phyloP scores from a whole-genome alignment of 352 stramenopile genomes.

The Plasmopara viticola region DNA sequence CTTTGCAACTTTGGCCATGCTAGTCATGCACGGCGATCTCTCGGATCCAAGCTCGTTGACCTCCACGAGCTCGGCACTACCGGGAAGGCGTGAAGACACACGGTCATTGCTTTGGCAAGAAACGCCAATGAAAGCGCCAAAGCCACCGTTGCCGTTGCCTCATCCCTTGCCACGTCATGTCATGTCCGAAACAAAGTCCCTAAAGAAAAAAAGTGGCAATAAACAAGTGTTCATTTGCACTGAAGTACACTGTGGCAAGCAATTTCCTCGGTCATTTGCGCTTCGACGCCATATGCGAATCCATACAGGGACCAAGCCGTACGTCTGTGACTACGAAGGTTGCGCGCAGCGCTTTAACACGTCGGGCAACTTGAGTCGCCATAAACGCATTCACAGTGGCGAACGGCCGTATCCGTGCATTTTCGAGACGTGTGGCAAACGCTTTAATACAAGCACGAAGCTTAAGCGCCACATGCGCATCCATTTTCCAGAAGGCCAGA shows the following conservation, averaged over 20 bases:
- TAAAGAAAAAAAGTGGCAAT: conserved; percentile 33
- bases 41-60: background rate
- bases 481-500: conserved; percentile 73
- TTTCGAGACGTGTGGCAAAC: conserved; percentile 71
- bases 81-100: conserved; percentile 16
- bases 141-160: conserved; percentile 1
- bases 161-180: background rate
- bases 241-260: conserved; percentile 78
- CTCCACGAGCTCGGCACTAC: conserved; percentile 5
- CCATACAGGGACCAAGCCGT: conserved; percentile 78
- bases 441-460: conserved; percentile 87
- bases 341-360: conserved; percentile 81
- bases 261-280: conserved; percentile 78
- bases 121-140: background rate
- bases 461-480: conserved; percentile 85
- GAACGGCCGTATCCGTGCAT: conserved; percentile 78
- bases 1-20: conserved; percentile 35
- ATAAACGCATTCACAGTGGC: conserved; percentile 85
- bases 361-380: conserved; percentile 79
- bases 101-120: conserved; percentile 12
- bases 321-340: conserved; percentile 70
- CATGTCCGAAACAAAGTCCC: conserved; percentile 8
- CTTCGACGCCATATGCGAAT: conserved; percentile 80
- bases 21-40: conserved; percentile 21
- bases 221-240: conserved; percentile 68